phyloP scores from a whole-genome alignment of 2,329 filamentous ascomycete species.

The Aspergillus hiratsukae region DNA sequence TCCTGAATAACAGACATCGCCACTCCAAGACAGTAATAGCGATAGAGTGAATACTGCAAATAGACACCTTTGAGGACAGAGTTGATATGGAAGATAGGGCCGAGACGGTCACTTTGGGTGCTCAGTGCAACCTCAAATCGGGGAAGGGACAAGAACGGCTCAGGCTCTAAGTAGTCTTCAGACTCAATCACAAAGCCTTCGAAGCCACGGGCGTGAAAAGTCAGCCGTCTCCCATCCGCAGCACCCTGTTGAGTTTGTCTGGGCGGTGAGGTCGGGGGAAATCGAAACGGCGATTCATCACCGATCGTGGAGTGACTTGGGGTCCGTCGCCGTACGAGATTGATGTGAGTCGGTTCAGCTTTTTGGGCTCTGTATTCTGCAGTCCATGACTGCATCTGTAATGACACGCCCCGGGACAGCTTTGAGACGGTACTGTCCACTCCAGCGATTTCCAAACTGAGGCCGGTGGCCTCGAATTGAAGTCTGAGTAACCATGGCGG shows the following conservation, averaged over 20 bases:
- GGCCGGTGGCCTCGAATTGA: conserved; percentile 79
- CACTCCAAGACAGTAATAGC: conserved; percentile 84
- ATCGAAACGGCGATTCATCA: conserved; percentile 58
- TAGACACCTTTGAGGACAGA: conserved; percentile 74
- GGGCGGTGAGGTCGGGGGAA: conserved; percentile 47
- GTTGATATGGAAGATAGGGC: conserved; percentile 82
- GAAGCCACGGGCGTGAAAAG: conserved; percentile 74
- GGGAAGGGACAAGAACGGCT: conserved; percentile 82
- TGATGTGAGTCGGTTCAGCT: conserved; percentile 51
- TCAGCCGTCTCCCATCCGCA: conserved; percentile 75
- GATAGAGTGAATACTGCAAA: conserved; percentile 86
- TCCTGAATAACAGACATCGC: conserved; percentile 70
- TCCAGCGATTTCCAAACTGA: conserved; percentile 86
- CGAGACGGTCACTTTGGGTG: conserved; percentile 79
- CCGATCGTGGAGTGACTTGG: conserved; percentile 65
- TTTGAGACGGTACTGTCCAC: conserved; percentile 78
- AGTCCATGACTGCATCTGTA: conserved; percentile 84
- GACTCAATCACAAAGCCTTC: conserved; percentile 90
- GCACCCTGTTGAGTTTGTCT: conserved; percentile 36
- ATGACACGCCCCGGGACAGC: conserved; percentile 72
- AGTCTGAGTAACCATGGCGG: conserved; percentile 82
- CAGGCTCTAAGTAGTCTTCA: conserved; percentile 74
- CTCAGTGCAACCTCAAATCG: conserved; percentile 82
- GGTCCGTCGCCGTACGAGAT: conserved; percentile 62
- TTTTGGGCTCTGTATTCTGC: conserved; percentile 84